Evolutionary conservation across 2,329 filamentous ascomycete species (phyloP).

Genomic region (Fusarium xyrophilum): DNA sequence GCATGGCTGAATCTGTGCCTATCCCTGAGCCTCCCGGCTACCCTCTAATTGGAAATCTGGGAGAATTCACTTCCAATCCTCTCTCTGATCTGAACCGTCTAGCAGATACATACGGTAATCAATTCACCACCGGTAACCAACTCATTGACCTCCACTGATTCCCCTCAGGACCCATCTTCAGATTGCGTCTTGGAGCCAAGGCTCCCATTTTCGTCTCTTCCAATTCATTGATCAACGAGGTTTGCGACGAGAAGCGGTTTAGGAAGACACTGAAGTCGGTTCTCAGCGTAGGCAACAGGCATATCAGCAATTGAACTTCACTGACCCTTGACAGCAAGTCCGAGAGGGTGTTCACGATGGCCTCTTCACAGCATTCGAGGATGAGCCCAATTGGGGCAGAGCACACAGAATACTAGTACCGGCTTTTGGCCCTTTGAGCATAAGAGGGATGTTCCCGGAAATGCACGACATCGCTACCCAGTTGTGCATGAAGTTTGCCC

Average conservation of each 20-base stretch:
- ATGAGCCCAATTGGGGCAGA: slow-evolving; percentile 69
- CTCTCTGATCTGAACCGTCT: slow-evolving; percentile 62
- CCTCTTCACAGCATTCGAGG: slow-evolving; percentile 65
- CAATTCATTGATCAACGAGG: slow-evolving; percentile 65
- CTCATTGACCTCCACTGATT: slow-evolving; percentile 4
- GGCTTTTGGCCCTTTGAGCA: slow-evolving; percentile 72
- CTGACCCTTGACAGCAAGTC: slow-evolving; percentile 51
- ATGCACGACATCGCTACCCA: slow-evolving; percentile 74
- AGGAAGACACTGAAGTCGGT: slow-evolving; percentile 60
- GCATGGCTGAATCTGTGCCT: slow-evolving; percentile 49
- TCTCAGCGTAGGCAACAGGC: slow-evolving; percentile 48
- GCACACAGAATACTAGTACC: slow-evolving; percentile 72
- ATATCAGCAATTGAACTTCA: not conserved
- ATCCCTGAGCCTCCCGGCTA: slow-evolving; percentile 71
- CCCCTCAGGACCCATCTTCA: slow-evolving; percentile 33
- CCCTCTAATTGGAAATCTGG: slow-evolving; percentile 70
- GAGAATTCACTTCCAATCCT: slow-evolving; percentile 67
- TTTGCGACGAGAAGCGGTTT: slow-evolving; percentile 72
- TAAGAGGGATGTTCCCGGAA: slow-evolving; percentile 72
- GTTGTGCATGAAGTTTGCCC: slow-evolving; percentile 71
- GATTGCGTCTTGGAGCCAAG: slow-evolving; percentile 26
- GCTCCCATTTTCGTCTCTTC: slow-evolving; percentile 56
- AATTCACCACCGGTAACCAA: not conserved
- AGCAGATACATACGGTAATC: slow-evolving; percentile 69
- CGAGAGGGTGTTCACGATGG: slow-evolving; percentile 69